Conservation (phyloP, 2,329 filamentous ascomycete species). For the Ascochyta pisi region DNA sequence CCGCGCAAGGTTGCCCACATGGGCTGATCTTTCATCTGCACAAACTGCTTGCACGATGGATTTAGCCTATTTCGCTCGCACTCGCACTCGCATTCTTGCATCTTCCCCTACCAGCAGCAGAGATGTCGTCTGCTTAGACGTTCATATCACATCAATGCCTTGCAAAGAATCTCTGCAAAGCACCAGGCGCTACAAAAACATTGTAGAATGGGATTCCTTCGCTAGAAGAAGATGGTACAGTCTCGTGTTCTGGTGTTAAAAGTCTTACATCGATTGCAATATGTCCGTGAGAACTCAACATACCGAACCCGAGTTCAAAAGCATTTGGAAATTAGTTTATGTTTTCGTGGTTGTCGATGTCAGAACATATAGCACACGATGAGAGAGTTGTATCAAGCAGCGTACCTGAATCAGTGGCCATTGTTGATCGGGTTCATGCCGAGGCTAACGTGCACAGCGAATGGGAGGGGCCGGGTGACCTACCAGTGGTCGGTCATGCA, state of each 20-base stretch:
- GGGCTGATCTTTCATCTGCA: background rate
- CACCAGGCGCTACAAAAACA: no score
- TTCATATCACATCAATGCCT: background rate
- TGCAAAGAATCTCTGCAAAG: background rate
- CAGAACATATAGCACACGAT: background rate
- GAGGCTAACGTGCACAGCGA: background rate
- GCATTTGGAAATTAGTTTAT: background rate
- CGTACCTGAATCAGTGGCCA: background rate
- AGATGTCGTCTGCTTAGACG: background rate
- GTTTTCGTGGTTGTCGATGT: background rate
- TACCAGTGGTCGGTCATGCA: background rate
- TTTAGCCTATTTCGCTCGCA: slow-evolving; percentile 1
- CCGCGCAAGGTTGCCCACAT: background rate
- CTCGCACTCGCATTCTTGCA: background rate
- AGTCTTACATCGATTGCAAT: background rate
- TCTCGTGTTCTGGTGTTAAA: no score
- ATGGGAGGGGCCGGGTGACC: slow-evolving; percentile 8
- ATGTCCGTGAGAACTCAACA: background rate
- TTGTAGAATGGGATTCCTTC: no score
- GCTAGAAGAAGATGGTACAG: no score
- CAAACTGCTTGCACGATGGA: no score
- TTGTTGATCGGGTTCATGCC: background rate
- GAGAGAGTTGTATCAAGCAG: background rate
- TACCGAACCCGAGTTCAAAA: no score
- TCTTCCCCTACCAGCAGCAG: background rate